phyloP scores from a whole-genome alignment of 306 rosid genomes.

The Carpinus viminea region DNA sequence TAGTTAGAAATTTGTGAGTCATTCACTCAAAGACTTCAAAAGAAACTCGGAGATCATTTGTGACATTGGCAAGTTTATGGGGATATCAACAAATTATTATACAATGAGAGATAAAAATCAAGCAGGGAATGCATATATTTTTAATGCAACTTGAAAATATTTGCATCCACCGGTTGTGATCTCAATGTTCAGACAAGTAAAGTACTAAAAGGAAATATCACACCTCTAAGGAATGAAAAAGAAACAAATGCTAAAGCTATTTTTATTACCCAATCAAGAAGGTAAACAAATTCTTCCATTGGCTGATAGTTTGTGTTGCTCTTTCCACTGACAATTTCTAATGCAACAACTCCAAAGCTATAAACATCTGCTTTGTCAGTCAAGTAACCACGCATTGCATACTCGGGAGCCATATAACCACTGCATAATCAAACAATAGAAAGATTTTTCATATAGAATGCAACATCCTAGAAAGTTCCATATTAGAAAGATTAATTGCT shows the following conservation, averaged over 20 bases:
- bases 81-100: background rate
- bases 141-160: background rate
- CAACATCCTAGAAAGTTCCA: too few species aligned
- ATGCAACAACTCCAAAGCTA: constrained; percentile 90
- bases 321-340: constrained; percentile 86
- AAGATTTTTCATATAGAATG: background rate
- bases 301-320: constrained; percentile 93
- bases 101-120: background rate
- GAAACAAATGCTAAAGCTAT: constrained; percentile 16
- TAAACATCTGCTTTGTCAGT: constrained; percentile 85
- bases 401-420: constrained; percentile 99
- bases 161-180: background rate
- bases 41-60: background rate
- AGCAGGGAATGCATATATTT: background rate
- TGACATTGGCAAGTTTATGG: background rate
- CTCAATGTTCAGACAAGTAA: background rate
- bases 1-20: background rate
- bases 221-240: constrained; percentile 3
- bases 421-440: constrained; percentile 38
- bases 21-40: background rate
- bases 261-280: constrained; percentile 86
- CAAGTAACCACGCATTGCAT: constrained; percentile 94
- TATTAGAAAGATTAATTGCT: too few species aligned
- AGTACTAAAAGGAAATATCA: background rate
- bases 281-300: constrained; percentile 79